Percentiles rank a stretch among this genome's conserved stretches.
Conservation (phyloP, 2,329 filamentous ascomycete species). For the Ceratocystis eucalypticola region DNA sequence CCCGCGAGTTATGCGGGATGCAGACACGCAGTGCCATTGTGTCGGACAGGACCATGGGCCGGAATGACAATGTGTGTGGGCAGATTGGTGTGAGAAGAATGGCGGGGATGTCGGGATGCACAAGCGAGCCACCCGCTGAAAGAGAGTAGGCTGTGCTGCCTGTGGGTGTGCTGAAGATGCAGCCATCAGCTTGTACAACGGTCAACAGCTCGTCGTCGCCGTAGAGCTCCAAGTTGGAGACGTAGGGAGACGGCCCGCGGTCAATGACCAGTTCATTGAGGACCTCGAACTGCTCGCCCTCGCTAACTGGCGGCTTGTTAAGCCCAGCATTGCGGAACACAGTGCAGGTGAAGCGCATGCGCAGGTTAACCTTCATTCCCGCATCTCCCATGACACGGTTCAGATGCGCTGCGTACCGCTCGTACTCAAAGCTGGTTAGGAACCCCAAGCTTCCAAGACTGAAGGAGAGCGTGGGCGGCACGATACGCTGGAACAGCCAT, state of each 20-base stretch:
- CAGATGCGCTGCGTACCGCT: conserved; percentile 74
- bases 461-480: conserved; percentile 74
- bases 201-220: conserved; percentile 91
- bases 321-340: conserved; percentile 62
- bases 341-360: conserved; percentile 98
- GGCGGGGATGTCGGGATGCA: conserved; percentile 91
- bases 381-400: conserved; percentile 83
- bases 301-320: conserved; percentile 47
- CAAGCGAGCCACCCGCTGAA: conserved; percentile 85
- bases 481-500: conserved; percentile 83
- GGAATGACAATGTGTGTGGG: conserved; percentile 90
- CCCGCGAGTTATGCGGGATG: conserved; percentile 70
- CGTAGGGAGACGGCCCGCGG: conserved; percentile 88
- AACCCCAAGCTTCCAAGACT: conserved; percentile 78
- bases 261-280: conserved; percentile 98
- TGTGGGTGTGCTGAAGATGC: conserved; percentile 94
- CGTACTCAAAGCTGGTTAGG: conserved; percentile 76
- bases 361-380: conserved; percentile 92
- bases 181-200: conserved; percentile 90
- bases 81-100: conserved; percentile 96
- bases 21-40: conserved; percentile 83
- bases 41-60: conserved; percentile 94
- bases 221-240: conserved; percentile 91
- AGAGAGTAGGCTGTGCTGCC: conserved; percentile 92
- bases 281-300: conserved; percentile 93